Conservation (phyloP, 192 early-diverging fungal species). For the Helicostylum pulchrum region DNA sequence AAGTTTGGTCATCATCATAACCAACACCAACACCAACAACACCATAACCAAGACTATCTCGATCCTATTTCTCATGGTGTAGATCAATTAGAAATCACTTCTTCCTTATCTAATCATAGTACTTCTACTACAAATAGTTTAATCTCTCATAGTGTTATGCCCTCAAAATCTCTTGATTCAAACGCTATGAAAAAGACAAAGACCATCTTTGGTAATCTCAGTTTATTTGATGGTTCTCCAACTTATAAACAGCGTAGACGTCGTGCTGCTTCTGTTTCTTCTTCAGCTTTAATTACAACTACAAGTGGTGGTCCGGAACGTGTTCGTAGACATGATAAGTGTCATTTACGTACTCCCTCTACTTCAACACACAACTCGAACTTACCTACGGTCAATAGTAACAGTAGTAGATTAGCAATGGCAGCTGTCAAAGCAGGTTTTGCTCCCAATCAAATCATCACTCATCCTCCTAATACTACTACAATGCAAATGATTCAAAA, state of each 20-base stretch:
- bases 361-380: background rate
- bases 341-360: conserved; percentile 26
- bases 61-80: conserved; percentile 22
- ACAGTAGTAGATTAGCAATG: conserved; percentile 24
- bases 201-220: conserved; percentile 50
- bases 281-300: conserved; percentile 2
- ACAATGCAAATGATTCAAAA: background rate
- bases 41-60: background rate
- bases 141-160: conserved; percentile 17
- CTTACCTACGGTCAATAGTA: background rate
- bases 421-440: conserved; percentile 23
- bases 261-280: conserved; percentile 45
- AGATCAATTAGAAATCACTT: conserved; percentile 22
- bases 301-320: conserved; percentile 16
- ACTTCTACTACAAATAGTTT: conserved; percentile 4
- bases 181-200: conserved; percentile 27
- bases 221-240: conserved; percentile 66
- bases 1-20: background rate
- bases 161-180: conserved; percentile 29
- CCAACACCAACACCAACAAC: background rate
- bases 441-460: conserved; percentile 9
- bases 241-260: conserved; percentile 72
- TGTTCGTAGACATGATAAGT: conserved; percentile 26
- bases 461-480: background rate
- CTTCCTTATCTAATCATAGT: no score